Conservation (phyloP, 441 rosid genomes). For the Adansonia grandidieri region DNA sequence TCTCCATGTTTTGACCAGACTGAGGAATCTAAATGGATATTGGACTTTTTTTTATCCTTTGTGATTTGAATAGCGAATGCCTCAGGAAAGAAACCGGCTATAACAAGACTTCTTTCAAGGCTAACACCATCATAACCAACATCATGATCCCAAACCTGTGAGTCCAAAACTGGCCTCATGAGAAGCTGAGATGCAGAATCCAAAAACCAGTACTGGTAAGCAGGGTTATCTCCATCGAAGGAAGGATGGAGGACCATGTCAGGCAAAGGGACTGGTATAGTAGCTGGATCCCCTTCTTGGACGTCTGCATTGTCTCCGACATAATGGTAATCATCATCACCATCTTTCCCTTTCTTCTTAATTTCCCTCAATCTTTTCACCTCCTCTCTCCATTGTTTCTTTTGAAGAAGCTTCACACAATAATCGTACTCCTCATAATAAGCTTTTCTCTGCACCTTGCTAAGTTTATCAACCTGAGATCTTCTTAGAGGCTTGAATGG, state of each 20-base stretch:
- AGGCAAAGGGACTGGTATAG: conserved; percentile 55
- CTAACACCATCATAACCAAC: conserved; percentile 56
- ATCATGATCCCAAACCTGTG: conserved; percentile 67
- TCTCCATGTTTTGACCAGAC: conserved; percentile 50
- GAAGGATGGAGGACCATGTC: conserved; percentile 62
- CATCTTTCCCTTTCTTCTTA: conserved; percentile 53
- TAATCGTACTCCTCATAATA: conserved; percentile 70
- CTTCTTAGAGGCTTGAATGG: conserved; percentile 61
- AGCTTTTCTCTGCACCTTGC: conserved; percentile 63
- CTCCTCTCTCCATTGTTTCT: conserved; percentile 72
- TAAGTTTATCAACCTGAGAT: conserved; percentile 59
- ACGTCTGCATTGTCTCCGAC: conserved; percentile 38
- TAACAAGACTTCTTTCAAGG: conserved; percentile 46
- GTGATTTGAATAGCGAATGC: conserved; percentile 52
- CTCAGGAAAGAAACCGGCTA: conserved; percentile 44
- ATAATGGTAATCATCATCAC: conserved; percentile 25
- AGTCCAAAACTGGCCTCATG: conserved; percentile 57
- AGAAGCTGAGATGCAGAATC: conserved; percentile 54
- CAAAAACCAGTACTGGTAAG: conserved; percentile 48
- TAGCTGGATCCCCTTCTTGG: conserved; percentile 48
- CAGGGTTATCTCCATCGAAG: conserved; percentile 58
- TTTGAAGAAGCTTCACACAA: conserved; percentile 66
- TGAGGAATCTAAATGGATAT: conserved; percentile 57
- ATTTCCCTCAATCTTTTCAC: conserved; percentile 40
- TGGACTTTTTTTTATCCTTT: conserved; percentile 60